phyloP scores from a whole-genome alignment of 164 flowering plant species.

The Liriodendron chinense region DNA sequence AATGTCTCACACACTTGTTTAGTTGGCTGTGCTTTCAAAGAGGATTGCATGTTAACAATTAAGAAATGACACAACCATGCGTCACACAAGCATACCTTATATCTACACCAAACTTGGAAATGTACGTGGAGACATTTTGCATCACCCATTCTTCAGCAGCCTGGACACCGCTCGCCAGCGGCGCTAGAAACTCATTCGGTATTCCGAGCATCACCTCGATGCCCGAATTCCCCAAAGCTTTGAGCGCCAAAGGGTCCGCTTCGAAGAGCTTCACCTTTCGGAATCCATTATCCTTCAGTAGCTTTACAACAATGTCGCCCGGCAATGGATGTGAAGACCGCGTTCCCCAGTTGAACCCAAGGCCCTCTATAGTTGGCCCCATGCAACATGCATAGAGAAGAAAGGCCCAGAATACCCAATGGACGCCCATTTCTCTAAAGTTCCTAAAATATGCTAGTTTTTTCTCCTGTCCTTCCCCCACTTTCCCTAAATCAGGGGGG shows the following conservation, averaged over 20 bases:
- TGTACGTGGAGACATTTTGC: slow-evolving; percentile 64
- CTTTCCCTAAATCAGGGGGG: neutral
- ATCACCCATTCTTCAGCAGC: slow-evolving; percentile 69
- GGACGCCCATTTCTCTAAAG: slow-evolving; percentile 26
- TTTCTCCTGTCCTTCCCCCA: neutral
- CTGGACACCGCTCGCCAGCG: slow-evolving; percentile 53
- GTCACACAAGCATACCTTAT: slow-evolving; percentile 80
- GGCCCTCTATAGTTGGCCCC: slow-evolving; percentile 27
- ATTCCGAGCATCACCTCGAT: slow-evolving; percentile 89
- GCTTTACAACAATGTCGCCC: slow-evolving; percentile 55
- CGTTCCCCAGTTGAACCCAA: slow-evolving; percentile 81
- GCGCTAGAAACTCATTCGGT: slow-evolving; percentile 71
- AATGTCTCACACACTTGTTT: no score
- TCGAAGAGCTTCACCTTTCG: slow-evolving; percentile 92
- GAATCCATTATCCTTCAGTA: slow-evolving; percentile 82
- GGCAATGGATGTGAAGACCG: slow-evolving; percentile 69
- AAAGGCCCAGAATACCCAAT: slow-evolving; percentile 14
- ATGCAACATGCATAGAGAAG: slow-evolving; percentile 16
- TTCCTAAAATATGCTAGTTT: neutral
- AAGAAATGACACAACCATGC: neutral
- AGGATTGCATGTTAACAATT: neutral
- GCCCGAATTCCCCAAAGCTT: slow-evolving; percentile 73
- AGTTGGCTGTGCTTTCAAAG: no score
- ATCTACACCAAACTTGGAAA: slow-evolving; percentile 66
- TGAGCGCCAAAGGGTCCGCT: slow-evolving; percentile 63